Evolutionary conservation across 768 basidiomycete species (phyloP), one percentile per base, ranked within the genome.

Genomic region (Trichaptum fuscoviolaceum): DNA sequence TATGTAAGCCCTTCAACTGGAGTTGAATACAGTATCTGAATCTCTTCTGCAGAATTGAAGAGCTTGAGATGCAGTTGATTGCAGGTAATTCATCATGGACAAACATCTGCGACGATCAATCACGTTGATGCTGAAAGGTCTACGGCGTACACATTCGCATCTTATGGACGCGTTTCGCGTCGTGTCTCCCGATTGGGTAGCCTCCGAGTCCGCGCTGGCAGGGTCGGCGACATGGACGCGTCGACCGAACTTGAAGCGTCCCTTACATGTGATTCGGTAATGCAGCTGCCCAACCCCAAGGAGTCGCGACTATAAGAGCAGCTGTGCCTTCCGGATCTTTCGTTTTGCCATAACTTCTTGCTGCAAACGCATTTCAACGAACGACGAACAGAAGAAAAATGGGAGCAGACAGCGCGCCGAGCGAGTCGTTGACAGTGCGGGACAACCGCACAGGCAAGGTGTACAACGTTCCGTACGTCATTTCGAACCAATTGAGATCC

Each of bases 371-470:
- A 52, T 20, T 20, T 12, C 12, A 12, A 52, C 42, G 42, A 12
- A 52, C 42, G 20, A 20, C 42, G 42, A 52, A 5, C 42, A 15
- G 15, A 52, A 52, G 12, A 52, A 12, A 52, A 2, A 52, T 52
- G 42, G 42, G 42, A 52, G 42, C 42, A 52, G 42, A 52, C 42
- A 52, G 42, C 10, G 42, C 42, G 42, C 42, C 42, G 42, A 69
- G 65, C 58, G 75, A 76, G 42, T 69, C 74, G 67, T 80, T 95
- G 61, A 89, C 88, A 7, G 87, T 95, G 71, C 79, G 78, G 66
- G 94, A 95, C 79, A 93, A 95, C 75, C 87, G 94, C 66, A 95
- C 94, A 1, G 92, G 92, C 30, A 90, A 88, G 75, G 83, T 84
- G 2, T 90, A 89, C 78, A 84, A 77, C 30, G 79, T 95, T 61